Conservation (phyloP, 2,329 filamentous ascomycete species). For the Albophoma yamanashiensis region DNA sequence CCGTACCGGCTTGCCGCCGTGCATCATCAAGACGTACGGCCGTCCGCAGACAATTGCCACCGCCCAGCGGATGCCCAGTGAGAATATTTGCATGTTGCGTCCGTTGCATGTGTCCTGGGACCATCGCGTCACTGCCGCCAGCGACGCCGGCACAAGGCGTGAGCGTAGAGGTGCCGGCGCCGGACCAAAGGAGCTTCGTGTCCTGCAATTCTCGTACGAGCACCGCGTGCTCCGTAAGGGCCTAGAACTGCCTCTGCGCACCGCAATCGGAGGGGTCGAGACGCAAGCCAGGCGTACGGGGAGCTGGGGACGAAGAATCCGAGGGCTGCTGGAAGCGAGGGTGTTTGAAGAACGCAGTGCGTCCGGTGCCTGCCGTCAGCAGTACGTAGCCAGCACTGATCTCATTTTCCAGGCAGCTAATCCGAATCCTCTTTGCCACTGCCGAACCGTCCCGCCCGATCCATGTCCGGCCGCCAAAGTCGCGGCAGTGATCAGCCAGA, state of each 20-base stretch:
- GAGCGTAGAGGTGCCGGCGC: not conserved
- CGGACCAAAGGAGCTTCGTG: not conserved
- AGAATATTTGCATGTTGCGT: not conserved
- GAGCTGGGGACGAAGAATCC: not conserved
- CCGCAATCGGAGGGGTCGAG: not conserved
- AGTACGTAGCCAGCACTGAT: no score
- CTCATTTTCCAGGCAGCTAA: no score
- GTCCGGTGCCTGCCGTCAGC: no score
- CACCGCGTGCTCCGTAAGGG: not conserved
- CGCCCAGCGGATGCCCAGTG: not conserved
- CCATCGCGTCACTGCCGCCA: not conserved
- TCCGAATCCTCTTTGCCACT: not conserved
- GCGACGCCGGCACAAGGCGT: not conserved
- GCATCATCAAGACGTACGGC: not conserved
- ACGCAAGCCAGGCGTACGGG: not conserved
- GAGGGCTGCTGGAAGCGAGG: not conserved
- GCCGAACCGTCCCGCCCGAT: not conserved
- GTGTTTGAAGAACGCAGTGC: no score
- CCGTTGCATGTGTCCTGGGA: not conserved
- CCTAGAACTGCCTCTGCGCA: not conserved
- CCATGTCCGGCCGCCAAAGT: not conserved
- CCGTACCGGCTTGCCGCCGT: not conserved
- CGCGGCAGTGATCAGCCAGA: not conserved
- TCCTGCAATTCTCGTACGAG: not conserved
- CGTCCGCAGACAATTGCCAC: not conserved